These are phyloP conservation scores for Dipteronia dyeriana DNA, from an alignment of 345 rosid species.

Conservation along the genomic window DNA sequence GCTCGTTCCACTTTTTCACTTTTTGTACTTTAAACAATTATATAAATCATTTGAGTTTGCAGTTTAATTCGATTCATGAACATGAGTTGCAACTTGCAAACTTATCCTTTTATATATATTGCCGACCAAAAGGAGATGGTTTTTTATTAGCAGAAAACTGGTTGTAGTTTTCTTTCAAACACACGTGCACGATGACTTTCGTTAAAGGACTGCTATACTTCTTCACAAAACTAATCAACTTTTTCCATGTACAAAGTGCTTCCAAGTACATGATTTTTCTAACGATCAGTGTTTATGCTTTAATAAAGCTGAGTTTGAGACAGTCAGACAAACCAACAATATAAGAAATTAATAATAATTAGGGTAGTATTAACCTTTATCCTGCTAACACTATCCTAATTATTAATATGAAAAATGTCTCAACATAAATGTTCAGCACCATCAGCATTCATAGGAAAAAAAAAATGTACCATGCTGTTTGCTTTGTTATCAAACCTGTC, in stretches of 20 bases:
- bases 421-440: neutral
- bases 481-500: no score
- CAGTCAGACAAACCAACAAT: neutral
- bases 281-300: neutral
- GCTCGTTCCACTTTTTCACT: neutral
- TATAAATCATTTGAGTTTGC: no score
- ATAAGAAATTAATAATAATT: no score
- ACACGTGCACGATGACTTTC: neutral
- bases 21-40: neutral
- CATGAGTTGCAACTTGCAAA: no score
- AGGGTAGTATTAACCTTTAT: no score
- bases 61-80: neutral
- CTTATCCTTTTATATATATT: no score
- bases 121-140: no score
- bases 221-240: neutral
- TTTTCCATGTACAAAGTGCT: neutral
- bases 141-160: no score
- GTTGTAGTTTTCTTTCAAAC: neutral
- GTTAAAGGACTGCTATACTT: neutral
- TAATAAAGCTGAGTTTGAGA: neutral
- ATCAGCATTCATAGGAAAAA: neutral
- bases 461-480: no score
- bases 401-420: neutral
- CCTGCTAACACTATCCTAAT: no score
- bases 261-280: neutral